Evolutionary conservation across 106 monocot species (phyloP), one percentile per base, ranked within the genome.

Genomic region (Dioscorea alata): DNA sequence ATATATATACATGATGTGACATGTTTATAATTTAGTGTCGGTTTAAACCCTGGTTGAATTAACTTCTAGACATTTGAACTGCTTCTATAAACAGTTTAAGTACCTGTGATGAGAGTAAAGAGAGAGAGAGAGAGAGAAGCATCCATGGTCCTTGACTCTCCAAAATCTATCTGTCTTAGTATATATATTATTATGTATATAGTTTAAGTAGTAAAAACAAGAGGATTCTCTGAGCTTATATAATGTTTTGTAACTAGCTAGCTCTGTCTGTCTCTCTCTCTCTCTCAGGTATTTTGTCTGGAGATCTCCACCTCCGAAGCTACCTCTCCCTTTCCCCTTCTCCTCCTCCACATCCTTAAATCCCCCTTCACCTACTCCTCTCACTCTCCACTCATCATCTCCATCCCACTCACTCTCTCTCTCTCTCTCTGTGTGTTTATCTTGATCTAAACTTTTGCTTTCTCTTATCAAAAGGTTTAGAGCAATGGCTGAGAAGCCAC

Each of bases 271-370:
- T n/a, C n/a, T n/a, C n/a, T n/a, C n/a, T n/a, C 32, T 64, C 61
- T 62, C 23, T 21, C 32, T 62, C 28, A 28, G 28, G 28, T 28
- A 28, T 28, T 28, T 28, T 28, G 28, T 28, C 28, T 28, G 28
- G 28, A 28, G 28, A 28, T 28, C 28, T 28, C 28, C 28, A 28
- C 28, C 60, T 23, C 35, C 9, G 70, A 70, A 70, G 42, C 59
- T 70, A 58, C 70, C 57, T 14, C 70, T 61, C 71, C 33, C 71
- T 48, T 61, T 71, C 71, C 71, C 42, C 19, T 20, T n/a, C 6
- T 62, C 48, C 28, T 28, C 6, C 48, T 19, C 17, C 64, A 2
- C 19, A 25, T 60, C 20, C 58, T 33, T 23, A 59, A 57, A 48
- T 19, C 35, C 58, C 70, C 22, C 56, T 33, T 33, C 15, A 21